Evolutionary conservation across 163 green algal genomes (phyloP).

Genomic region (Smithsoniella earleae): DNA sequence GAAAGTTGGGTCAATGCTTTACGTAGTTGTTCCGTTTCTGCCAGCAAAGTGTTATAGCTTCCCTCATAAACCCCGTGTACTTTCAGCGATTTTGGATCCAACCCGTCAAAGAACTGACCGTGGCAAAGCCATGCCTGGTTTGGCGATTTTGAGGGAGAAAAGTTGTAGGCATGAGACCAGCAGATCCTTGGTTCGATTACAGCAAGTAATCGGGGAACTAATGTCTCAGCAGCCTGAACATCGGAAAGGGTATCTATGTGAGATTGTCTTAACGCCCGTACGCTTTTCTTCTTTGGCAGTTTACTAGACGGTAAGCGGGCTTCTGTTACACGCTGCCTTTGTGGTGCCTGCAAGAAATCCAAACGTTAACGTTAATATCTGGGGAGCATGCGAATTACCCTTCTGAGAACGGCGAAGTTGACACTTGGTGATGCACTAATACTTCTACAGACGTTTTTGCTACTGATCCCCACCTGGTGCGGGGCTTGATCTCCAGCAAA

Average conservation of each 20-base stretch:
- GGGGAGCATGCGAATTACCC: too few species aligned
- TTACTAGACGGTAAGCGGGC: too few species aligned
- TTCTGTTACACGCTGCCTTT: too few species aligned
- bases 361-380: too few species aligned
- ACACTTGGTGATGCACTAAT: too few species aligned
- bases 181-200: not conserved
- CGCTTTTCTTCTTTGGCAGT: not conserved
- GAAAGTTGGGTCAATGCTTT: slow-evolving; percentile 42
- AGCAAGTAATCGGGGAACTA: not conserved
- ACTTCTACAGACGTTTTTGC: too few species aligned
- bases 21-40: slow-evolving; percentile 40
- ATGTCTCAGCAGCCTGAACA: not conserved
- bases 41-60: slow-evolving; percentile 56
- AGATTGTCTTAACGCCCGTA: not conserved
- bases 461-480: too few species aligned
- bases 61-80: slow-evolving; percentile 55
- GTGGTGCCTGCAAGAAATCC: too few species aligned
- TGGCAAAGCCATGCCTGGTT: slow-evolving; percentile 27
- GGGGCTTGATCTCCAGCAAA: too few species aligned
- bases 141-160: not conserved
- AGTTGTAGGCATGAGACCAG: not conserved
- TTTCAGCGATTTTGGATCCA: slow-evolving; percentile 27
- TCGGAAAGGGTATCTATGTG: not conserved
- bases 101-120: slow-evolving; percentile 34
- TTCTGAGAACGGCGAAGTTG: too few species aligned